Evolutionary conservation across 805 yeast species (phyloP).

Genomic region (Teunomyces gatunensis): DNA sequence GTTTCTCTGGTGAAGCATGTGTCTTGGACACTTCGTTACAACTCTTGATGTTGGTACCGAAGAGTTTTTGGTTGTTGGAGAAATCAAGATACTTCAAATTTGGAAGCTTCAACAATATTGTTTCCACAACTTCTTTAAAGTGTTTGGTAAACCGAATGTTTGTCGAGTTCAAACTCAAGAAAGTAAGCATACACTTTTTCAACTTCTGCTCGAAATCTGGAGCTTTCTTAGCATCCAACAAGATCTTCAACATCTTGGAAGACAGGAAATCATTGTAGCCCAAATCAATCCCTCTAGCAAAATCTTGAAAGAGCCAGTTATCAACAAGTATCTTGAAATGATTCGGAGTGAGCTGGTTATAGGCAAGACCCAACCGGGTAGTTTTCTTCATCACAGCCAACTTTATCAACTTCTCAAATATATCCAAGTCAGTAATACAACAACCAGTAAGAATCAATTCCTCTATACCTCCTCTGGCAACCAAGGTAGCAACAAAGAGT

Average conservation of each 20-base stretch:
- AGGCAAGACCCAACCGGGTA: constrained; percentile 70
- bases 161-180: constrained; percentile 66
- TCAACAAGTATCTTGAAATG: constrained; percentile 54
- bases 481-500: constrained; percentile 65
- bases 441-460: constrained; percentile 80
- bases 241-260: constrained; percentile 29
- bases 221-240: constrained; percentile 29
- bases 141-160: constrained; percentile 48
- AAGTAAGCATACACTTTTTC: constrained; percentile 27
- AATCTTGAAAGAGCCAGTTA: constrained; percentile 52
- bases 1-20: background rate
- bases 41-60: constrained; percentile 42
- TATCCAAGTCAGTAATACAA: constrained; percentile 53
- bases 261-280: constrained; percentile 74
- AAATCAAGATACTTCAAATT: constrained; percentile 70
- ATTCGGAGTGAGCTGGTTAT: constrained; percentile 59
- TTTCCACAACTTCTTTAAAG: constrained; percentile 50
- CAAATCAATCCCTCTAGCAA: constrained; percentile 70
- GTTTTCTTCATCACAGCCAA: constrained; percentile 57
- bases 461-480: constrained; percentile 70
- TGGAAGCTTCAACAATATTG: constrained; percentile 51
- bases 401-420: constrained; percentile 54
- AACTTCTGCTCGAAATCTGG: constrained; percentile 19
- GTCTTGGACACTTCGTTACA: background rate
- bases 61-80: constrained; percentile 64